Conservation (phyloP, 1,139 yeast genomes). For the Kodamaea sp. region DNA sequence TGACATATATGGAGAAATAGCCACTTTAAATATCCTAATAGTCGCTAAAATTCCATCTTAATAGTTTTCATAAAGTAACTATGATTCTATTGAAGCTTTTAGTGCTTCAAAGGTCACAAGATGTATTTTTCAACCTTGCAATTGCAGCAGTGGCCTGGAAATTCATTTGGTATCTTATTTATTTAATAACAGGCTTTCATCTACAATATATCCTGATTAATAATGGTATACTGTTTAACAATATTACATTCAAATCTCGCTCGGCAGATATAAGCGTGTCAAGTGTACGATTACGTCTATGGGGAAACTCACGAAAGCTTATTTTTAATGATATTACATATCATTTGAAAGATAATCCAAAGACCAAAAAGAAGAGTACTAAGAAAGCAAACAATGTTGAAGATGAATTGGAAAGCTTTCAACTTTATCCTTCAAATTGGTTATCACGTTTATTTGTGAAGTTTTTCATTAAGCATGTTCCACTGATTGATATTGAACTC, state of each 20-base stretch:
- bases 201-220: conserved; percentile 32
- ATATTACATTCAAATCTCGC: conserved; percentile 20
- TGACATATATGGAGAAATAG: too few species aligned
- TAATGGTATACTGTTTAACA: conserved; percentile 41
- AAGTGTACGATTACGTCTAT: conserved; percentile 32
- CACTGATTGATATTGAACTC: conserved; percentile 28
- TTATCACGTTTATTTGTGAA: conserved; percentile 12
- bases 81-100: conserved; percentile 6
- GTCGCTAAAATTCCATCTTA: too few species aligned
- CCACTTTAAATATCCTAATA: too few species aligned
- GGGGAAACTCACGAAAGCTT: conserved; percentile 39
- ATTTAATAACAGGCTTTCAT: conserved; percentile 32
- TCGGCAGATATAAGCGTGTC: conserved; percentile 16
- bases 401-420: conserved; percentile 8
- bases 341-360: conserved; percentile 1
- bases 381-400: conserved; percentile 2
- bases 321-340: conserved; percentile 23
- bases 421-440: conserved; percentile 19
- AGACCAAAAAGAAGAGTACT: neutral
- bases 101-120: conserved; percentile 6
- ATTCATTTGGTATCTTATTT: conserved; percentile 26
- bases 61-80: neutral
- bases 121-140: conserved; percentile 9
- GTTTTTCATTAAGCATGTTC: conserved; percentile 21
- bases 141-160: conserved; percentile 19